Evolutionary conservation across 2,329 filamentous ascomycete species (phyloP), one percentile per base, ranked within the genome.

Genomic region (Graphium sp.): DNA sequence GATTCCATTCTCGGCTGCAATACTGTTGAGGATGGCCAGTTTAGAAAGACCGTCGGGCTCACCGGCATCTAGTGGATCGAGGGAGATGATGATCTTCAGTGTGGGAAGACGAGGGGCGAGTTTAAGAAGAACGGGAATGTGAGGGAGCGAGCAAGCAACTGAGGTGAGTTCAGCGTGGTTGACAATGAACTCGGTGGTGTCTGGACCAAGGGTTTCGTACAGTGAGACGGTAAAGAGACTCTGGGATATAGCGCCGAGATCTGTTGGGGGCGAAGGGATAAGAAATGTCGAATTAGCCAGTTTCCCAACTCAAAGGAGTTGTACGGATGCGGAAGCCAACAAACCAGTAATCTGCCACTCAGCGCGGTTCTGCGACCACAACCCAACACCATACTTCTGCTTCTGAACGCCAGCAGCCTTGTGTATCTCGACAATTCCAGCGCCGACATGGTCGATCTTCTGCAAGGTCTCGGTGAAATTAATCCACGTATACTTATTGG

Each of bases 131-230:
- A 73, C 69, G 2, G 83, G 74, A 30, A 94, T 74, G 45, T 93
- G 85, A 24, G 73, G 71, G 25, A 94, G 59, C 17, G 80, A 84
- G 33, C 80, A 75, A 36, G 78, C 73, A 22, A 95, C 71, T 43
- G 74, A 81, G 33, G 63, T 52, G 32, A 95, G 58, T 36, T 74
- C 66, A 31, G 83, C 72, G 49, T 95, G 87, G 53, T 91, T 91
- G 57, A 95, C 78, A 52, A 98, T 94, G 56, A 81, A 95, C 55
- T 95, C 84, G 32, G 81, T 85, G 3, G 85, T 72, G 39, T 93
- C 82, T 9, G 87, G 77, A 7, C 87, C 87, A 5, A 98, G 69
- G 9, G 87, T 94, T 52, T 95, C 89, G 59, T 98, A 98, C 28
- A 98, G 75, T 5, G 87, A 93, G 31, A 98, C 84, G 14, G 78